Base-by-base conservation (phyloP, 1,139 yeast species). In the Waltiozyma sp. region DNA sequence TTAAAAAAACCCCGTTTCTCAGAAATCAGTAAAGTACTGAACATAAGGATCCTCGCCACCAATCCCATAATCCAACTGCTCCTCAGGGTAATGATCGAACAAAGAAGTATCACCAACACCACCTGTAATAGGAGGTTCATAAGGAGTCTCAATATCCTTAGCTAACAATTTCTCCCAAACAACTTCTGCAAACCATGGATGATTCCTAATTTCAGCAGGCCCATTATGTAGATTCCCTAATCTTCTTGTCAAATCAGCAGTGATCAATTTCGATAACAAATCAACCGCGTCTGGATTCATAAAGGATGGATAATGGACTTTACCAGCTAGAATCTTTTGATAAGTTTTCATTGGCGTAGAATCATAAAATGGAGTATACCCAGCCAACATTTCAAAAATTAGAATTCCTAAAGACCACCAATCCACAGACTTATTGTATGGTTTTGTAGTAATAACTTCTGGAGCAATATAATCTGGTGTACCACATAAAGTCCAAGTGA, bases 401-500 rank as follows among this genome's bases (percentile, higher is more conserved):
- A 91, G 73, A 43, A 91, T 85, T 16, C 98, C 97, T 49, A 91
- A 71, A 0, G 96, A 87, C 98, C 98, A 91, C 98, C 98, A 91
- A 63, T 91, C 98, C 38, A 91, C 96, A 26, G 95, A 84, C 65
- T 89, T 89, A 66, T 91, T 91, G 67, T 91, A 91, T 2, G 97
- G 96, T 62, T 89, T 88, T 10, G 96, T 85, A 23, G 96, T 88
- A 45, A 91, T 93, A 16, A 91, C 97, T 63, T 91, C 98, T 2
- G 97, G 97, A 1, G 98, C 97, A 59, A 91, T 91, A 64, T 91
- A 91, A 63, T 91, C 98, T 0, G 98, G 98, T 6, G 98, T 91
- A 45, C 95, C 95, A 68, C 97, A 91, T 51, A 91, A 73, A 0
- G 98, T 91, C 84, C 93, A 91, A 7, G 97, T 91, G 26, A 88